Evolutionary conservation across 768 basidiomycete species (phyloP).

Genomic region (Boletus insuetus): DNA sequence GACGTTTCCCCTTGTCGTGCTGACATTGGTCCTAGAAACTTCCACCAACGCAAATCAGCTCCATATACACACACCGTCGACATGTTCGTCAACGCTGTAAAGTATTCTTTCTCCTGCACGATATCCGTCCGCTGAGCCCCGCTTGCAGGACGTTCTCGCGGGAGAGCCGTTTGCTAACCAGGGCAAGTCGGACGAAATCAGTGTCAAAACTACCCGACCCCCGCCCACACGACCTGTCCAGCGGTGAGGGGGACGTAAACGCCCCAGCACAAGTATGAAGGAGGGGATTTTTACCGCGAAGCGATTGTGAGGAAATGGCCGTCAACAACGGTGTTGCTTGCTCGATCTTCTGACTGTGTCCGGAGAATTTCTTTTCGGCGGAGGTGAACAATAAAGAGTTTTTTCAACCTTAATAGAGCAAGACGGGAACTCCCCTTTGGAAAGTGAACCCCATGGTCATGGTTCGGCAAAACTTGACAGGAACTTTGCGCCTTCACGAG

Average conservation of each 20-base stretch:
- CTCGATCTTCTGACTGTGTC: not conserved
- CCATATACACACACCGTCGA: not conserved
- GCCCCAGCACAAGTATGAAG: not conserved
- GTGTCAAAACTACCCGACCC: conserved; percentile 3
- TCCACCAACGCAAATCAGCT: not conserved
- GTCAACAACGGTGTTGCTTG: not conserved
- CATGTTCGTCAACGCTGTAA: conserved; percentile 8
- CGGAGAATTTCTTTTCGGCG: not conserved
- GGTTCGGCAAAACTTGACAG: not conserved
- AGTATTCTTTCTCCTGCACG: not conserved
- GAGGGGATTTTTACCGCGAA: not conserved
- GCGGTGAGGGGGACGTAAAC: not conserved
- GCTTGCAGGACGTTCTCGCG: not conserved
- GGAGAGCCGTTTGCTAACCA: not conserved
- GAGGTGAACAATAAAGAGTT: too few species aligned
- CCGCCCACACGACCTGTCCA: conserved; percentile 1
- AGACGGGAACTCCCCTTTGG: too few species aligned
- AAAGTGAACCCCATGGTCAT: not conserved
- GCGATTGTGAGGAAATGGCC: not conserved
- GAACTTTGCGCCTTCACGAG: not conserved
- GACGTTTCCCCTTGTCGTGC: not conserved
- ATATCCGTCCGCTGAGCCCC: not conserved
- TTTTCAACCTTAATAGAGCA: not conserved
- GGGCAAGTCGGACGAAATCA: conserved; percentile 8
- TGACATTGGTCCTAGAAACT: not conserved